These are phyloP conservation scores for Astrocystis sublimbata DNA, from an alignment of 495 filamentous ascomycete species.

Conservation along the genomic window DNA sequence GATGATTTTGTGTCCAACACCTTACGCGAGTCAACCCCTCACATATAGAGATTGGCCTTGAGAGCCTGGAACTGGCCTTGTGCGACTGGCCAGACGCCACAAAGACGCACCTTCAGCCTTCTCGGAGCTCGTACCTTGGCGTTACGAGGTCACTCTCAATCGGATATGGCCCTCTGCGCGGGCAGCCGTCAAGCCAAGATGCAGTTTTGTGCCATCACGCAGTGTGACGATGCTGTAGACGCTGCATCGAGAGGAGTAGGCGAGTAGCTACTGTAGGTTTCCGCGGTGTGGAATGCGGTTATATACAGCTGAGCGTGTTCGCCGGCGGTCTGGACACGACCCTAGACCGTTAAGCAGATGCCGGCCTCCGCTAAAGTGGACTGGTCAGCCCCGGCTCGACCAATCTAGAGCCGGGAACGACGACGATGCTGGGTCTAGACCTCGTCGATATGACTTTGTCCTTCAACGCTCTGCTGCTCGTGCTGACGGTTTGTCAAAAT, in stretches of 20 bases:
- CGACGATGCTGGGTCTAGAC: constrained; percentile 17
- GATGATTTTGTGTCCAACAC: neutral
- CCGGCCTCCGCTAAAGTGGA: neutral
- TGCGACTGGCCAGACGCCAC: neutral
- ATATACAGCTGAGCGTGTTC: constrained; percentile 7
- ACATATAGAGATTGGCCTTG: neutral
- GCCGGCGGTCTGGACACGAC: constrained; percentile 16
- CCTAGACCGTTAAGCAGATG: neutral
- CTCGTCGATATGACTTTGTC: neutral
- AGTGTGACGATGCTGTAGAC: constrained; percentile 6
- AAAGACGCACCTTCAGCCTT: neutral
- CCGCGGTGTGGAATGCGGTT: too few species aligned
- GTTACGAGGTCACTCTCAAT: neutral
- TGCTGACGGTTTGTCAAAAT: too few species aligned
- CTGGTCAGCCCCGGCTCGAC: constrained; percentile 11
- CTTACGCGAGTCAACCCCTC: neutral
- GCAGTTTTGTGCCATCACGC: neutral
- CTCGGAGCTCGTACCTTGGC: neutral
- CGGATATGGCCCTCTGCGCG: neutral
- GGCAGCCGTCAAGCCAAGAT: too few species aligned
- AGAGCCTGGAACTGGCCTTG: neutral
- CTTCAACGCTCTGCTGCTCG: neutral
- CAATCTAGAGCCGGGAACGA: neutral
- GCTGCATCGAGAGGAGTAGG: too few species aligned
- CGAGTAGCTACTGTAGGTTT: too few species aligned